Conservation (phyloP, 1,139 yeast genomes). For the Hansenula sp. region DNA sequence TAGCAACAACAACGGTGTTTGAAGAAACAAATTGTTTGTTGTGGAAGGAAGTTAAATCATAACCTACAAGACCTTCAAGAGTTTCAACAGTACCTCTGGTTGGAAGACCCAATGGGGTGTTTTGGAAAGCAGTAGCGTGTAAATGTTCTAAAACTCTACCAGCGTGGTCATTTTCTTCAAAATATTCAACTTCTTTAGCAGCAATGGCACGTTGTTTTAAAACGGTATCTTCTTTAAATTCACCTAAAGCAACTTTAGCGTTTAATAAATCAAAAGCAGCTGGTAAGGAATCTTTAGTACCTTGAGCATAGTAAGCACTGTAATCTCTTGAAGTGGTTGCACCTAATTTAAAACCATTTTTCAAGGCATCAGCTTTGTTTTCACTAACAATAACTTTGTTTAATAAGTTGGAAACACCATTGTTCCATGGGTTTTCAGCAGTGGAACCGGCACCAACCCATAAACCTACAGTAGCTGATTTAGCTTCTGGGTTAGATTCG, state of each 20-base stretch:
- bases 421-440: constrained; percentile 72
- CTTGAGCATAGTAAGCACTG: constrained; percentile 49
- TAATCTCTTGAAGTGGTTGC: constrained; percentile 46
- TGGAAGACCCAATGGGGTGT: constrained; percentile 75
- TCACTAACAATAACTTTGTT: constrained; percentile 43
- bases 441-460: constrained; percentile 75
- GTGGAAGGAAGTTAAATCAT: constrained; percentile 56
- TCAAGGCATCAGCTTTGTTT: constrained; percentile 28
- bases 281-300: constrained; percentile 22
- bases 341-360: constrained; percentile 43
- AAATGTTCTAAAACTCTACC: constrained; percentile 62
- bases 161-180: constrained; percentile 32
- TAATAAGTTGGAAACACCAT: constrained; percentile 70
- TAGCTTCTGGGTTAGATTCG: constrained; percentile 53
- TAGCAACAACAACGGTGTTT: constrained; percentile 65
- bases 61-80: constrained; percentile 47
- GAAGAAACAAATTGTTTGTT: constrained; percentile 53
- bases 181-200: constrained; percentile 33
- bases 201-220: constrained; percentile 37
- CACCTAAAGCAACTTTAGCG: constrained; percentile 24
- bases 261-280: constrained; percentile 26
- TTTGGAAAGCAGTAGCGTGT: constrained; percentile 80
- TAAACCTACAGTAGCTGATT: constrained; percentile 61
- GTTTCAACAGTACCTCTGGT: constrained; percentile 67
- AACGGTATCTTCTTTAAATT: constrained; percentile 39